Evolutionary conservation across 768 basidiomycete species (phyloP).

Genomic region (Krasilnikovozyma curviuscula): DNA sequence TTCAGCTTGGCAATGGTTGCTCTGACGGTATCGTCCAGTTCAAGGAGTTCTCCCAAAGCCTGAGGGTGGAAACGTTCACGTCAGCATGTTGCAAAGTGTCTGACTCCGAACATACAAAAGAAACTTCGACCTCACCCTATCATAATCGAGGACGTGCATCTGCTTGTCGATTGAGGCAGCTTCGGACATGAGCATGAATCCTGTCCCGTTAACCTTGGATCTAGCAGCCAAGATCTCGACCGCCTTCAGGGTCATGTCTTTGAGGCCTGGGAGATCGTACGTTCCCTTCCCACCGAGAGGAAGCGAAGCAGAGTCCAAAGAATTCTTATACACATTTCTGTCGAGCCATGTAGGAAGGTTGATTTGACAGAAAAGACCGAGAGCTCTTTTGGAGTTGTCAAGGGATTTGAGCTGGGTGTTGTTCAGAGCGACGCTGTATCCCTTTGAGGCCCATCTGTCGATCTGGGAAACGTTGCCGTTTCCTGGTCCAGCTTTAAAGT

Average conservation of each 20-base stretch:
- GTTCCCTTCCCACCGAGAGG: constrained; percentile 2
- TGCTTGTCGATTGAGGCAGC: constrained; percentile 23
- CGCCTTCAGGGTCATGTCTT: constrained; percentile 29
- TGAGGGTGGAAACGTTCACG: too few species aligned
- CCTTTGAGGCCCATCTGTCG: constrained; percentile 8
- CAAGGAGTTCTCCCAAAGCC: constrained; percentile 28
- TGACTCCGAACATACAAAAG: too few species aligned
- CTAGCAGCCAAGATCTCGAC: constrained; percentile 26
- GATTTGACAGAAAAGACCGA: constrained; percentile 25
- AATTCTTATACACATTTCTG: constrained; percentile 21
- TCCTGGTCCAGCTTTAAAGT: constrained; percentile 21
- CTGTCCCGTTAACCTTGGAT: constrained; percentile 20
- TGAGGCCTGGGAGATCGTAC: constrained; percentile 27
- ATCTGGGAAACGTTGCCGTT: constrained; percentile 14
- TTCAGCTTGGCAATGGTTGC: constrained; percentile 24
- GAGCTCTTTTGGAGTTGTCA: constrained; percentile 20
- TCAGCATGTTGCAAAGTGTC: too few species aligned
- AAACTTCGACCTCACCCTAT: too few species aligned
- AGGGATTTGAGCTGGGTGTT: constrained; percentile 23
- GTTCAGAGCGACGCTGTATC: constrained; percentile 24
- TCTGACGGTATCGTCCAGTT: constrained; percentile 27
- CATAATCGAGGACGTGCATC: not conserved
- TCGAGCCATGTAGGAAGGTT: constrained; percentile 29
- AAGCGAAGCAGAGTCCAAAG: not conserved
- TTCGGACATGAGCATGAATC: constrained; percentile 28